Percentiles rank a stretch among this genome's conserved stretches.
These are phyloP conservation scores for Porodaedalea pini DNA, from an alignment of 1,284 basidiomycete genomes.

Conservation along the genomic window DNA sequence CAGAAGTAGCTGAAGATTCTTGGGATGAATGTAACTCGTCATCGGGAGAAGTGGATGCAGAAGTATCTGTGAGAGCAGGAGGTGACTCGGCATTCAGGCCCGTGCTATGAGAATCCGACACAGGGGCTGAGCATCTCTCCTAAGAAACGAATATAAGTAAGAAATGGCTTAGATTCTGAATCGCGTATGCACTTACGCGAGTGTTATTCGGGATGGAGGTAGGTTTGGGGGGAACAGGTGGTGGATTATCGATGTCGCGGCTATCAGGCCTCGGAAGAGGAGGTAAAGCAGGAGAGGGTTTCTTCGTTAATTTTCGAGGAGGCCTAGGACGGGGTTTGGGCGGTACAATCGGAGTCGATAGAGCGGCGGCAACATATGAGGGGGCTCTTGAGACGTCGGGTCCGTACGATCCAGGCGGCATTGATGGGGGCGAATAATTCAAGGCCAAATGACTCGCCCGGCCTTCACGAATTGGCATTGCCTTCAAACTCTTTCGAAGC, in stretches of 20 bases:
- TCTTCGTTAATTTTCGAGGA: slow-evolving; percentile 17
- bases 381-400: not conserved
- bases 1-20: slow-evolving; percentile 3
- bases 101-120: slow-evolving; percentile 1
- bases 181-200: not conserved
- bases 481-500: slow-evolving; percentile 17
- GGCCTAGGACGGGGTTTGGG: slow-evolving; percentile 6
- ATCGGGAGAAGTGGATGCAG: slow-evolving; percentile 13
- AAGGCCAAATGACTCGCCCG: not conserved
- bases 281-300: slow-evolving; percentile 7
- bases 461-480: not conserved
- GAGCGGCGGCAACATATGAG: not conserved
- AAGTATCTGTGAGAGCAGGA: slow-evolving; percentile 9
- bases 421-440: not conserved
- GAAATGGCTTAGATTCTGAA: not conserved
- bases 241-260: slow-evolving; percentile 4
- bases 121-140: not conserved
- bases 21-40: slow-evolving; percentile 1
- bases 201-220: not conserved
- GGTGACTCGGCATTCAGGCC: not conserved
- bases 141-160: not conserved
- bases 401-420: not conserved
- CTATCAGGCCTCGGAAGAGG: not conserved
- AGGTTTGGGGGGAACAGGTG: slow-evolving; percentile 14
- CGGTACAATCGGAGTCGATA: not conserved